Conservation (phyloP, 2,329 filamentous ascomycete species). For the Cordyceps cateniannulata region DNA sequence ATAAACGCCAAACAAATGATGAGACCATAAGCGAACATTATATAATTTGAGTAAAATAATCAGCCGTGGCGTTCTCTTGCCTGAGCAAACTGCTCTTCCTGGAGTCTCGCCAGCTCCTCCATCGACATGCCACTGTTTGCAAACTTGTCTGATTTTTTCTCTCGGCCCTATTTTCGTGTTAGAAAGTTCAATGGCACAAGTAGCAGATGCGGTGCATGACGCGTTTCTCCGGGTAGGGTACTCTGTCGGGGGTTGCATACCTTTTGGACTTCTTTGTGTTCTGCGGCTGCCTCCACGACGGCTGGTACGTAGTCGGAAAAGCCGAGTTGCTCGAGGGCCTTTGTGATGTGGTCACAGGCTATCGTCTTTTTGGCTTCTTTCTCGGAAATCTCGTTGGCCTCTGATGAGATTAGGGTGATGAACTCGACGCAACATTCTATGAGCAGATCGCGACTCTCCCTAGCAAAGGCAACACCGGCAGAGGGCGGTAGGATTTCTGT, state of each 20-base stretch:
- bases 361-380: slow-evolving; percentile 99
- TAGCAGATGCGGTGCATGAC: background rate
- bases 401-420: slow-evolving; percentile 95
- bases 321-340: slow-evolving; percentile 84
- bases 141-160: slow-evolving; percentile 97
- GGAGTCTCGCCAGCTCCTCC: slow-evolving; percentile 81
- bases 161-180: slow-evolving; percentile 65
- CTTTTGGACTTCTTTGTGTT: slow-evolving; percentile 91
- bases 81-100: slow-evolving; percentile 84
- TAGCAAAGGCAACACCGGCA: slow-evolving; percentile 76
- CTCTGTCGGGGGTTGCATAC: slow-evolving; percentile 38
- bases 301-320: slow-evolving; percentile 89
- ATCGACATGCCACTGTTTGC: slow-evolving; percentile 88
- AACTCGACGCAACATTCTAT: slow-evolving; percentile 99
- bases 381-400: slow-evolving; percentile 97
- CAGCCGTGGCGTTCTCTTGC: slow-evolving; percentile 42
- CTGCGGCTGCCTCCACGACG: slow-evolving; percentile 77
- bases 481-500: slow-evolving; percentile 81
- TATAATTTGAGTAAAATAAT: background rate
- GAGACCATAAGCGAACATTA: background rate
- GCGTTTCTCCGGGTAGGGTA: slow-evolving; percentile 43
- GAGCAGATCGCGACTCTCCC: slow-evolving; percentile 87
- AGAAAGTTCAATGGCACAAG: slow-evolving; percentile 40
- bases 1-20: slow-evolving; percentile 10
- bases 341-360: slow-evolving; percentile 94